A percentile compares a stretch with the other conserved stretches of the same genome.
phyloP scores from a whole-genome alignment of 352 stramenopile genomes.

The Globisporangium polare region DNA sequence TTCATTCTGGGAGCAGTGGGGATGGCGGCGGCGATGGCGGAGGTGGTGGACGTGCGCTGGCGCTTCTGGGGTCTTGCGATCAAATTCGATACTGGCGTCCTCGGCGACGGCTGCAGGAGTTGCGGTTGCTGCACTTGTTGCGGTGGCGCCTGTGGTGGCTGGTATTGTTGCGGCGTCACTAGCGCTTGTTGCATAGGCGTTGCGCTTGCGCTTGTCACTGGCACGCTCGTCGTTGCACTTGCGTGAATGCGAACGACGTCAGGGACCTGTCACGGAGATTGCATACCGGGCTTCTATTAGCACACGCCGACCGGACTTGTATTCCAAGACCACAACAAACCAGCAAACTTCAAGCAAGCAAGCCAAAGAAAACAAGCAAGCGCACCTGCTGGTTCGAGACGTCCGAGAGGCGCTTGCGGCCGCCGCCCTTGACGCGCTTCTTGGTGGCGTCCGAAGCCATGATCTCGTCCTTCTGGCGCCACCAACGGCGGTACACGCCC shows the following conservation, averaged over 20 bases:
- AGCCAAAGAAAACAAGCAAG: neutral
- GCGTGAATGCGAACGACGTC: constrained; percentile 6
- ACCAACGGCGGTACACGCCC: constrained; percentile 11
- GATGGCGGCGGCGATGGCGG: neutral
- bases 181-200: neutral
- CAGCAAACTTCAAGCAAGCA: neutral
- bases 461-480: constrained; percentile 10
- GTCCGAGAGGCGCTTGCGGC: constrained; percentile 11
- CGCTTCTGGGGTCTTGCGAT: constrained; percentile 3
- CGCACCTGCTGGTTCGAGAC: constrained; percentile 1
- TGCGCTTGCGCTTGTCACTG: constrained; percentile 4
- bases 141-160: neutral
- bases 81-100: constrained; percentile 12
- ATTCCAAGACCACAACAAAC: neutral
- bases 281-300: constrained; percentile 6
- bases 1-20: constrained; percentile 32
- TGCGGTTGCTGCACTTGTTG: neutral
- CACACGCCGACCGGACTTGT: constrained; percentile 1
- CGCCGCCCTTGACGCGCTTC: constrained; percentile 10
- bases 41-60: neutral
- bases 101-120: neutral
- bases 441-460: constrained; percentile 9
- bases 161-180: neutral
- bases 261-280: constrained; percentile 1
- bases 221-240: constrained; percentile 5